Percentiles rank a stretch among this genome's conserved stretches.
phyloP scores from a whole-genome alignment of 495 filamentous ascomycete genomes.

The Aspergillus cavernicola region DNA sequence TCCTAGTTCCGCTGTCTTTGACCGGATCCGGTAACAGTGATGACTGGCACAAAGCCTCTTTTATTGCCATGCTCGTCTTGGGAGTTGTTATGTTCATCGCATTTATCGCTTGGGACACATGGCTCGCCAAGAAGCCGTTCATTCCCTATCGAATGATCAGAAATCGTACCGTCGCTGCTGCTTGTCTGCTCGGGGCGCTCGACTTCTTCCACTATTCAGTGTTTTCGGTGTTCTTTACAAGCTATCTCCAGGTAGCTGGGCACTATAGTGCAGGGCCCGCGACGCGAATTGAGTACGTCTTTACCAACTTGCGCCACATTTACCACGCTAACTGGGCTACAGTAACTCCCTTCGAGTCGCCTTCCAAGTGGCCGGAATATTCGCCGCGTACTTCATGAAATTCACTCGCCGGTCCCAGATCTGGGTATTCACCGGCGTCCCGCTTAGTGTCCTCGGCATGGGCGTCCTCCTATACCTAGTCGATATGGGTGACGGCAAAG shows the following conservation, averaged over 20 bases:
- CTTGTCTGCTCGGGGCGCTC: constrained; percentile 22
- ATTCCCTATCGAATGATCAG: constrained; percentile 64
- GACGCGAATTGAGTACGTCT: constrained; percentile 23
- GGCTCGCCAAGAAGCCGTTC: constrained; percentile 65
- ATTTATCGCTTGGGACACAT: constrained; percentile 55
- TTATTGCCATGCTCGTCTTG: constrained; percentile 63
- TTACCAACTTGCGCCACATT: neutral
- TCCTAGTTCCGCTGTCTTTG: constrained; percentile 22
- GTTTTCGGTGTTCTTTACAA: constrained; percentile 25
- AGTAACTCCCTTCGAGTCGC: constrained; percentile 26
- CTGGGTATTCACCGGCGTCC: constrained; percentile 23
- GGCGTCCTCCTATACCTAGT: constrained; percentile 24
- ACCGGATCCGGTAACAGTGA: constrained; percentile 29
- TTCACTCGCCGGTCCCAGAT: constrained; percentile 25
- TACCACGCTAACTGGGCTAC: neutral
- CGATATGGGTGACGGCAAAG: constrained; percentile 11
- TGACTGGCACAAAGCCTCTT: constrained; percentile 55
- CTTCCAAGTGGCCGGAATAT: constrained; percentile 25
- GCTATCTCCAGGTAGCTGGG: constrained; percentile 24
- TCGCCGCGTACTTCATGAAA: constrained; percentile 25
- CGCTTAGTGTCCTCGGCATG: constrained; percentile 24
- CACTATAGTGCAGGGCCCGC: constrained; percentile 18
- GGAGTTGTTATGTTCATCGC: constrained; percentile 54
- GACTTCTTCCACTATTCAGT: constrained; percentile 28
- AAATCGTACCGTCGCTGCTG: constrained; percentile 54